Base-by-base conservation (phyloP, 179 eudicot genomes). In the Heliamphora pulchella region DNA sequence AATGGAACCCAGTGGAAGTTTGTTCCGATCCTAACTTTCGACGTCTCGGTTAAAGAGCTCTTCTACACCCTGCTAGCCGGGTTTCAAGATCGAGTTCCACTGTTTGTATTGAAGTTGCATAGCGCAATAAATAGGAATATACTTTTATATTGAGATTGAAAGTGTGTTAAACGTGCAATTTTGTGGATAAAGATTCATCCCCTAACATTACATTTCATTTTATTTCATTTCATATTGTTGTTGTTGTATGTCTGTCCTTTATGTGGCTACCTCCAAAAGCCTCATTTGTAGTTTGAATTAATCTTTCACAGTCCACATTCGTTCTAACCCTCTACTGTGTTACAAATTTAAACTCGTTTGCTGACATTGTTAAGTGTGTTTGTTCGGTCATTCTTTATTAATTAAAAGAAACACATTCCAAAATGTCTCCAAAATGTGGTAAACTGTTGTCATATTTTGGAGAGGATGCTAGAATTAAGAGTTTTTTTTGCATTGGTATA, bases 141-240 rank as follows among this genome's bases (percentile, higher is more conserved):
- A 4, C 1, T 68, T 41, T 41, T 67, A 5, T 43, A 67, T 67
- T 67, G 71, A 3, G 7, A 14, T 67, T 43, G 9, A 50, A 68
- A 68, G 51, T 68, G 8, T 68, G 72, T 50, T 68, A 50, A 44
- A 68, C 72, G 44, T 68, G 72, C 50, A 20, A 43, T 68, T 43
- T 43, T 44, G 50, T 68, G 72, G 44, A 10, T 43, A 68, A 14
- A 68, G 48, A 4, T 68, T 68, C 44, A 5, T 68, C 44, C 50
- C 4, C 14, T 67, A n/a, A n/a, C n/a, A n/a, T n/a, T n/a, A n/a
- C n/a, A n/a, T n/a, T n/a, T n/a, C n/a, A n/a, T n/a, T n/a, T n/a
- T n/a, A n/a, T n/a, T n/a, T n/a, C n/a, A n/a, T n/a, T n/a, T n/a
- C n/a, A n/a, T n/a, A n/a, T n/a, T n/a, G n/a, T n/a, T n/a, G n/a